Conservation (phyloP, 164 flowering plant genomes). For the Chimonanthus praecox region DNA sequence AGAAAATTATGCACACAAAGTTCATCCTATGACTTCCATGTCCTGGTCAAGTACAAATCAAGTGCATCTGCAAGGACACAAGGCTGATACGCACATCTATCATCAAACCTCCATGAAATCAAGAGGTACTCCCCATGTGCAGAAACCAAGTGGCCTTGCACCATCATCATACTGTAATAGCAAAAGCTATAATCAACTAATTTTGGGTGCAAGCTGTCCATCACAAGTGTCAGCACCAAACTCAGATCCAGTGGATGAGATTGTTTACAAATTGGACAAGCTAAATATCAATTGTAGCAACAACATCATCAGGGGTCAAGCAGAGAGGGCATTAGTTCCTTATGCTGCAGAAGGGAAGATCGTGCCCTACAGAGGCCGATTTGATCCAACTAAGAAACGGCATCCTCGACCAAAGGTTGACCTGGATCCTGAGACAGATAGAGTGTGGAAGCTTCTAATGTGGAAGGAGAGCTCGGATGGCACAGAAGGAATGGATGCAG, state of each 20-base stretch:
- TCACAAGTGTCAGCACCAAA: conserved; percentile 15
- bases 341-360: conserved; percentile 48
- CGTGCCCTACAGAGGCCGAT: conserved; percentile 47
- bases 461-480: conserved; percentile 49
- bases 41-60: conserved; percentile 7
- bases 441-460: conserved; percentile 86
- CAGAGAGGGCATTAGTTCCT: conserved; percentile 51
- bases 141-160: background rate
- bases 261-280: conserved; percentile 28
- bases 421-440: conserved; percentile 78
- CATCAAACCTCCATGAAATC: conserved; percentile 3
- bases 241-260: conserved; percentile 32
- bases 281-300: conserved; percentile 36
- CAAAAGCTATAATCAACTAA: conserved; percentile 3
- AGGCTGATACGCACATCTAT: background rate
- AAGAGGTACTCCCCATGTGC: conserved; percentile 19
- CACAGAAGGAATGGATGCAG: conserved; percentile 58
- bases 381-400: conserved; percentile 39
- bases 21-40: conserved; percentile 7
- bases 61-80: conserved; percentile 10
- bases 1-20: conserved; percentile 21
- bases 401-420: conserved; percentile 74
- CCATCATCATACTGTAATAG: conserved; percentile 2
- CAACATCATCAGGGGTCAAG: conserved; percentile 8
- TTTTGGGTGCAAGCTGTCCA: conserved; percentile 33